Conservation (phyloP, 345 rosid species). For the Raphanus raphanistrum region DNA sequence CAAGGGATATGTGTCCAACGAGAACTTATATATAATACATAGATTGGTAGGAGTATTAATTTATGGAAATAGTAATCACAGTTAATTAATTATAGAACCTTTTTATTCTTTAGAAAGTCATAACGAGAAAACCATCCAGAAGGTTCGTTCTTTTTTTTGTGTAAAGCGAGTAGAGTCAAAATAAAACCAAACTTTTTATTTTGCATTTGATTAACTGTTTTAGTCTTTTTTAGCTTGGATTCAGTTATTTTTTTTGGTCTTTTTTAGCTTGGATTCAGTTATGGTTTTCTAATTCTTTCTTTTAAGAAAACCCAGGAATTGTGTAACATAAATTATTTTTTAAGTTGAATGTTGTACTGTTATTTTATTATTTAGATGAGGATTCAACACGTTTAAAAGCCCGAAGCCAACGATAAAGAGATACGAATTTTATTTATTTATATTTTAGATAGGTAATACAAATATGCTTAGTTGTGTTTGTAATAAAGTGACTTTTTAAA, state of each 20-base stretch:
- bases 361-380: background rate
- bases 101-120: background rate
- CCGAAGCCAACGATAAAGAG: background rate
- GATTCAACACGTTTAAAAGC: slow-evolving; percentile 13
- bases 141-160: background rate
- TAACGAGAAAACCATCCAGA: background rate
- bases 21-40: background rate
- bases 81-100: background rate
- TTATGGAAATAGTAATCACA: background rate
- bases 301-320: background rate
- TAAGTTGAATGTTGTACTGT: background rate
- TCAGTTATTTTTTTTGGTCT: background rate
- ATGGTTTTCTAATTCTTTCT: background rate
- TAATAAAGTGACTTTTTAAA: slow-evolving; percentile 23
- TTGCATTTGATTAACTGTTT: background rate
- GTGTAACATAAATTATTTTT: background rate
- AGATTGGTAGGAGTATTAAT: background rate
- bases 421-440: background rate
- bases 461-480: slow-evolving; percentile 3
- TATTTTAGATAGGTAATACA: background rate
- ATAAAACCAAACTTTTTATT: background rate
- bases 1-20: background rate
- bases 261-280: background rate
- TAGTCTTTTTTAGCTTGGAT: background rate
- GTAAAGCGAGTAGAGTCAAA: background rate